Evolutionary conservation across 2,329 filamentous ascomycete species (phyloP).

Genomic region (Paecilomyces niveus): DNA sequence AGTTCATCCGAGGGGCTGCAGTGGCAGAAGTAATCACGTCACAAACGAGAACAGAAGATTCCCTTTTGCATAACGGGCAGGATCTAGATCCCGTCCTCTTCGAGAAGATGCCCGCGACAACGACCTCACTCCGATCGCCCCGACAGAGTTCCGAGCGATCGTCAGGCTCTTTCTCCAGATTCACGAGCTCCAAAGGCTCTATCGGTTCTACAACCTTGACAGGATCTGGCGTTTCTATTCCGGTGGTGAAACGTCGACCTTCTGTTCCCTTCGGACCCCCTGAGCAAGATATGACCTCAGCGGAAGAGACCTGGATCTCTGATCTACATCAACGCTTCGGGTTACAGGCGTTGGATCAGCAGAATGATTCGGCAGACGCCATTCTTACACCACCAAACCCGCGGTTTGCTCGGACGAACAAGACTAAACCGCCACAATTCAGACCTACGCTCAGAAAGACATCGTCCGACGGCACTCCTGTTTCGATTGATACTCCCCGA

Average conservation of each 20-base stretch:
- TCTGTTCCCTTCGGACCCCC: neutral
- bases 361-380: neutral
- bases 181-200: neutral
- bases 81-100: neutral
- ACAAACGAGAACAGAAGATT: neutral
- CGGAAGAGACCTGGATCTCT: neutral
- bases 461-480: slow-evolving; percentile 42
- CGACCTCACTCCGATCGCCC: neutral
- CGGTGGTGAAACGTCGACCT: neutral
- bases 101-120: neutral
- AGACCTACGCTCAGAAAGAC: slow-evolving; percentile 50
- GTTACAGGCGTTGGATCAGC: neutral
- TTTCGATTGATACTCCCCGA: slow-evolving; percentile 48
- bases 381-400: neutral
- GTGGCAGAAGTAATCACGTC: neutral
- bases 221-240: neutral
- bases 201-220: neutral
- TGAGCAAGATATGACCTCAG: neutral
- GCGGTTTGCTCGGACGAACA: slow-evolving; percentile 8
- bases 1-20: neutral
- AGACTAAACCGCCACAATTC: slow-evolving; percentile 34
- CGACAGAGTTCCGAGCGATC: neutral
- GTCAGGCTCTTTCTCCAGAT: neutral
- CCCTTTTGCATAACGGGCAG: neutral
- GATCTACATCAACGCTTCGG: neutral